phyloP scores from a whole-genome alignment of 208 protist genomes.

The Trypanosoma conorhini region DNA sequence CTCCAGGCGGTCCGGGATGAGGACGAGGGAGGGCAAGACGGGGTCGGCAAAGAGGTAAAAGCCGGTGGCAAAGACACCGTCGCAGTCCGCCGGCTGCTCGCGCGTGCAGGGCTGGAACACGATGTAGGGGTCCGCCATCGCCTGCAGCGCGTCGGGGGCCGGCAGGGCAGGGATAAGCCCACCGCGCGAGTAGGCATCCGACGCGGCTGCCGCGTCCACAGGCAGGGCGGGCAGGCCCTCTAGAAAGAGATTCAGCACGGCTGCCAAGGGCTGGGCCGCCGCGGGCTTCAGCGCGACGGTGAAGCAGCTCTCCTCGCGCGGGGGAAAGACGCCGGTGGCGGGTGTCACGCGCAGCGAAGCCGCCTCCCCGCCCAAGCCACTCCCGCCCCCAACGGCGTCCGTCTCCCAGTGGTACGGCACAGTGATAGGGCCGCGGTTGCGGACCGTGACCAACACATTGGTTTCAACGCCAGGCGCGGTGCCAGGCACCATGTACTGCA shows the following conservation, averaged over 20 bases:
- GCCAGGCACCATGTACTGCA: constrained; percentile 55
- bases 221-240: constrained; percentile 56
- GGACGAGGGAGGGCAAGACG: constrained; percentile 42
- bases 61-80: constrained; percentile 59
- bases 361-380: background rate
- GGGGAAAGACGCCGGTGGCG: constrained; percentile 33
- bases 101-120: constrained; percentile 33
- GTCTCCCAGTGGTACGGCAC: constrained; percentile 63
- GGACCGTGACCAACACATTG: constrained; percentile 48
- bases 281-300: constrained; percentile 36
- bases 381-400: constrained; percentile 16
- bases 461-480: constrained; percentile 59
- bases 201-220: background rate
- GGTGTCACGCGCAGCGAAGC: constrained; percentile 30
- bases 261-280: constrained; percentile 32
- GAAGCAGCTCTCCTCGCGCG: constrained; percentile 34
- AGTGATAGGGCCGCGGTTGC: constrained; percentile 62
- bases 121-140: constrained; percentile 40
- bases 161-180: constrained; percentile 21
- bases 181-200: constrained; percentile 7
- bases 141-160: constrained; percentile 5
- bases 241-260: constrained; percentile 78
- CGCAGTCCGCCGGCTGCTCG: constrained; percentile 16
- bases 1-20: constrained; percentile 68
- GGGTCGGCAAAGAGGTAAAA: constrained; percentile 86